Conservation (phyloP, 768 basidiomycete genomes). For the Lactarius pseudohatsudake region DNA sequence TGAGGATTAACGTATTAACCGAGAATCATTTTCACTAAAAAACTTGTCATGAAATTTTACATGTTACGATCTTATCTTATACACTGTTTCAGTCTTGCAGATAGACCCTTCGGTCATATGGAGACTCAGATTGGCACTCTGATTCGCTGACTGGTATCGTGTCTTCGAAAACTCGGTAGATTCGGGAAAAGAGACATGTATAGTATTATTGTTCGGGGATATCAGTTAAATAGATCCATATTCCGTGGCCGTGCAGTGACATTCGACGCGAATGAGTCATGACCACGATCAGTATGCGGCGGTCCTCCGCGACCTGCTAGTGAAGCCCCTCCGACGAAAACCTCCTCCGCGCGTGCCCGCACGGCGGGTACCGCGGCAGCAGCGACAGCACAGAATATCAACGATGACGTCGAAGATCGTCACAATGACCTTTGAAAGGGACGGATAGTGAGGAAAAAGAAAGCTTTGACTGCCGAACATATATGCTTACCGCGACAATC, state of each 20-base stretch:
- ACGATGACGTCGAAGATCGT: conserved; percentile 62
- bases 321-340: neutral
- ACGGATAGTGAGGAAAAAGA: too few relatives aligned
- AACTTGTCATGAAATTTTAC: too few relatives aligned
- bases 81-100: too few relatives aligned
- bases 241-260: neutral
- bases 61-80: too few relatives aligned
- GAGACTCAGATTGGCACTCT: too few relatives aligned
- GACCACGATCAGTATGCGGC: conserved; percentile 5
- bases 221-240: neutral
- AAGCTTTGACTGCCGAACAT: too few relatives aligned
- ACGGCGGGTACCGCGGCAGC: conserved; percentile 34
- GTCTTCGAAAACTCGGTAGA: neutral
- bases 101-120: too few relatives aligned
- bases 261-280: neutral
- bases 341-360: conserved; percentile 8
- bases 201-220: neutral
- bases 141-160: neutral
- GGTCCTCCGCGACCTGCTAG: neutral
- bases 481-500: conserved; percentile 50
- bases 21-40: too few relatives aligned
- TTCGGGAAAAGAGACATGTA: neutral
- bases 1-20: too few relatives aligned
- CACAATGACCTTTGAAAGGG: conserved; percentile 50
- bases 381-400: conserved; percentile 48